phyloP scores from a whole-genome alignment of 495 filamentous ascomycete genomes.

The Xylaria sp. region DNA sequence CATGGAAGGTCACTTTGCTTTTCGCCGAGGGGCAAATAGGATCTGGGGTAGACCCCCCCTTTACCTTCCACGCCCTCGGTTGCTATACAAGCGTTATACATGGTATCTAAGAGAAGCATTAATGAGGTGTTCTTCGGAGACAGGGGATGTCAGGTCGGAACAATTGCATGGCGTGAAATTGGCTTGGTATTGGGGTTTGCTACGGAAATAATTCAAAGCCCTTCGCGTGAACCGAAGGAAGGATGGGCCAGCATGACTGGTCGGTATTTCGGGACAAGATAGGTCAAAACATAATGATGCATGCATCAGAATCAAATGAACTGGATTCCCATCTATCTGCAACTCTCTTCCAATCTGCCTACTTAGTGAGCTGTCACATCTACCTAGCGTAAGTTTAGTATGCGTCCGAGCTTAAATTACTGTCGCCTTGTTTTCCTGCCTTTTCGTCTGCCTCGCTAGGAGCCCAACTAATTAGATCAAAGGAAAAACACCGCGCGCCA shows the following conservation, averaged over 20 bases:
- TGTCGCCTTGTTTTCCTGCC: neutral
- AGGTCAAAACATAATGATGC: slow-evolving; percentile 17
- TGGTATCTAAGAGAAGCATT: slow-evolving; percentile 10
- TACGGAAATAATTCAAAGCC: slow-evolving; percentile 16
- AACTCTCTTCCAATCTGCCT: neutral
- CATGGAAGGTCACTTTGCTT: neutral
- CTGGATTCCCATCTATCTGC: slow-evolving; percentile 20
- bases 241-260: slow-evolving; percentile 1
- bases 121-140: slow-evolving; percentile 20
- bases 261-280: neutral
- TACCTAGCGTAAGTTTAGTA: too few relatives aligned
- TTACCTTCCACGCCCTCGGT: neutral
- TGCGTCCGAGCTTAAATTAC: neutral
- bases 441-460: slow-evolving; percentile 20
- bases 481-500: neutral
- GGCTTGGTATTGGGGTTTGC: slow-evolving; percentile 7
- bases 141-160: slow-evolving; percentile 2
- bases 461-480: slow-evolving; percentile 6
- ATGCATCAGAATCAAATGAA: slow-evolving; percentile 24
- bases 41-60: slow-evolving; percentile 20
- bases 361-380: neutral
- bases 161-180: slow-evolving; percentile 22
- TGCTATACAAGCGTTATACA: slow-evolving; percentile 12
- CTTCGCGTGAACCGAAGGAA: neutral
- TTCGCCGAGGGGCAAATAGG: neutral